Evolutionary conservation across 441 rosid species (phyloP).

Genomic region (Gossypium gossypioides): DNA sequence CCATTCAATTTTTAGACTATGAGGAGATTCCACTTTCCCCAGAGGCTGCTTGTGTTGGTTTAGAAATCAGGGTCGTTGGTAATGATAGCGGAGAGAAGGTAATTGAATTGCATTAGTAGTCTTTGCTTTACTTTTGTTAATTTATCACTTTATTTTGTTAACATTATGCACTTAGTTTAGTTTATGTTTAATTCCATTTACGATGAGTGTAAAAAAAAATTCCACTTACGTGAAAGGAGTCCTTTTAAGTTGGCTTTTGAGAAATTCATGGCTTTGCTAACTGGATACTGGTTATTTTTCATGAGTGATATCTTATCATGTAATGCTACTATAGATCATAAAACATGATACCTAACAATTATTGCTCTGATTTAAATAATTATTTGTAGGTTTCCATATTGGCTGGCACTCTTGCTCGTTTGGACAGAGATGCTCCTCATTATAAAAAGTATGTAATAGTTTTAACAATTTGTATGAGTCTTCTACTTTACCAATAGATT

Average conservation of each 20-base stretch:
- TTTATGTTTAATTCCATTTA: constrained; percentile 1
- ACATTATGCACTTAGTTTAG: not conserved
- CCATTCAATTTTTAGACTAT: constrained; percentile 67
- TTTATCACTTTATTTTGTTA: not conserved
- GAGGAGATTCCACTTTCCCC: constrained; percentile 98
- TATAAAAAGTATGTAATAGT: constrained; percentile 58
- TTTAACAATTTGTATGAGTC: constrained; percentile 9
- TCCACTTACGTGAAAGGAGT: not conserved
- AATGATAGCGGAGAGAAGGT: constrained; percentile 96
- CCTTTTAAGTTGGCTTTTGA: not conserved
- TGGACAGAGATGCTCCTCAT: constrained; percentile 94
- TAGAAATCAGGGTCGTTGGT: constrained; percentile 96
- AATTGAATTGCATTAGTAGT: not conserved
- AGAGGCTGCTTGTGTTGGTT: constrained; percentile 90
- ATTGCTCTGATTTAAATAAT: constrained; percentile 11
- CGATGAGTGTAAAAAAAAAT: not conserved
- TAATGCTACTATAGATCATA: not conserved
- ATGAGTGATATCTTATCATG: not conserved
- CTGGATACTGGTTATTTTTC: not conserved
- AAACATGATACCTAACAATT: not conserved
- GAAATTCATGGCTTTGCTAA: constrained; percentile 3
- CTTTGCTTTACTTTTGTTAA: not conserved
- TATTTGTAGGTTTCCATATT: constrained; percentile 80
- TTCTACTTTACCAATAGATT: not conserved
- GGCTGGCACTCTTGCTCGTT: constrained; percentile 94